phyloP scores from a whole-genome alignment of 805 yeast species.

The Myxozyma nipponensis region DNA sequence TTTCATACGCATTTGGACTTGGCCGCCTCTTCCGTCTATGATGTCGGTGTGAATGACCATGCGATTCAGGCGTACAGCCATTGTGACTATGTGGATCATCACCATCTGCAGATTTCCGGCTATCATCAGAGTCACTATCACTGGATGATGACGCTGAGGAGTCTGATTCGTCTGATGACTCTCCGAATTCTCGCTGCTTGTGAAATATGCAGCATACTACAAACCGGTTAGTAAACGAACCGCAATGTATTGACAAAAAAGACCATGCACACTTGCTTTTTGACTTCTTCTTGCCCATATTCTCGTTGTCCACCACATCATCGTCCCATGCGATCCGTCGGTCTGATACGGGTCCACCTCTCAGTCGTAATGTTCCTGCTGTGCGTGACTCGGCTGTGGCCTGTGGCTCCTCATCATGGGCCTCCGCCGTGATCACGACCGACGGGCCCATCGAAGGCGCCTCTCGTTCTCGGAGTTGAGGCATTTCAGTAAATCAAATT shows the following conservation, averaged over 20 bases:
- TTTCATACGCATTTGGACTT: slow-evolving; percentile 82
- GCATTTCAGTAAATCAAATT: background rate
- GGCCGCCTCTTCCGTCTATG: slow-evolving; percentile 39
- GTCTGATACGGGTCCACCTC: slow-evolving; percentile 22
- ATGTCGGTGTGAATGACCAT: slow-evolving; percentile 16
- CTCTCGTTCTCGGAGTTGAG: background rate
- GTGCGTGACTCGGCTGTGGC: background rate
- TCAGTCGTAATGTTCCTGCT: slow-evolving; percentile 17
- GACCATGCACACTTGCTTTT: slow-evolving; percentile 46
- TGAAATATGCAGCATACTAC: slow-evolving; percentile 61
- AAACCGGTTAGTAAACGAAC: slow-evolving; percentile 26
- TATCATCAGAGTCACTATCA: slow-evolving; percentile 42
- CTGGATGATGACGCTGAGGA: slow-evolving; percentile 38
- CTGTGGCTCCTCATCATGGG: background rate
- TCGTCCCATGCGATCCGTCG: slow-evolving; percentile 73
- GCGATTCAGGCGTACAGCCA: slow-evolving; percentile 3
- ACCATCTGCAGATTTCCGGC: slow-evolving; percentile 33
- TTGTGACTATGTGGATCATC: slow-evolving; percentile 6
- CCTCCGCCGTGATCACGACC: background rate
- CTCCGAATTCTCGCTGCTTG: slow-evolving; percentile 40
- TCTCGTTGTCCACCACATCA: slow-evolving; percentile 85
- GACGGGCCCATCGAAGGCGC: background rate
- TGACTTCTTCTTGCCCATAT: slow-evolving; percentile 81
- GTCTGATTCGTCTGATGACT: slow-evolving; percentile 35
- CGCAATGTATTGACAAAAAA: background rate